Base-by-base conservation (phyloP, 129 eudicot species). In the Smallanthus sonchifolius region DNA sequence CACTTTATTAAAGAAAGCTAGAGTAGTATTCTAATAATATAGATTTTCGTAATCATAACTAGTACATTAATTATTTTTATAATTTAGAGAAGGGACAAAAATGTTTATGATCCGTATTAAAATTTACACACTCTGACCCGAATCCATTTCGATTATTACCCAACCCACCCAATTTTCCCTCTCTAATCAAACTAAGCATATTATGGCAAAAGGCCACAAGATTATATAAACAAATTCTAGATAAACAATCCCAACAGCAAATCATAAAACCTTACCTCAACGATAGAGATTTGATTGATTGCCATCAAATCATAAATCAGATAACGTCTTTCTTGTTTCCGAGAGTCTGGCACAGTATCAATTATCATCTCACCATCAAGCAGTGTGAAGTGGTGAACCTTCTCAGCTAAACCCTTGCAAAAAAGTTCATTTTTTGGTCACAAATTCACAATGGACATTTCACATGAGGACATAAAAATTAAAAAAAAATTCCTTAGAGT, bases 351-450 rank as follows among this genome's bases (percentile, higher is more conserved):
- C 62, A 95, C 69, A 43, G 91, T 95, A 81, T 95, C 97, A 70
- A 95, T 95, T 73, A 95, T 75, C 99, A 95, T 95, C 87, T 95
- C 99, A 73, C 99, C 99, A 79, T 95, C 99, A 76, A 95, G 96
- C 67, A 95, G 86, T 2, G 99, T 95, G 73, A 67, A 95, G 83
- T 95, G 99, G 83, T 95, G 99, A 80, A 79, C 40, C 85, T 77
- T 87, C 74, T 86, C 91, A 43, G 86, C 81, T 81, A 82, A 78
- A 77, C 86, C 92, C 90, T 85, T 82, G 81, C 70, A 70, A 71
- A 74, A 78, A 35, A 67, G 5, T 20, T 24, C 65, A 75, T 36
- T 52, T 62, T 59, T 56, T 68, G 10, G 74, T 80, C 75, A 83
- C 64, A 65, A 52, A 7, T 71, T 80, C 75, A 83, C 64, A 65